Evolutionary conservation across 768 basidiomycete species (phyloP).

Genomic region (Clitopilus passeckerianus): DNA sequence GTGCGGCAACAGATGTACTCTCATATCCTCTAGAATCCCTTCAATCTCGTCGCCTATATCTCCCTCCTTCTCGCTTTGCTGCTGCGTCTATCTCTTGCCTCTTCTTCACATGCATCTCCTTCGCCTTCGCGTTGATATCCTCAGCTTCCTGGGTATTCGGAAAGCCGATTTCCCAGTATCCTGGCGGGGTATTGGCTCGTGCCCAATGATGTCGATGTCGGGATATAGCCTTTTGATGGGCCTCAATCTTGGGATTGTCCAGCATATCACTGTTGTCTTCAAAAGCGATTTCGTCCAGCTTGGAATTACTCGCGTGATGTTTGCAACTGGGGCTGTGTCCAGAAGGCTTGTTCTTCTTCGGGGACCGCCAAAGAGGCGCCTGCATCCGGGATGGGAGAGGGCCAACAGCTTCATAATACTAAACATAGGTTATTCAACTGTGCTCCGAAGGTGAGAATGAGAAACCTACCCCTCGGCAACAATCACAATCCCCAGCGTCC

Average conservation of each 20-base stretch:
- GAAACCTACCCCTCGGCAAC: constrained; percentile 64
- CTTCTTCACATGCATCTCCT: constrained; percentile 70
- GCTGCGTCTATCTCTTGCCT: background rate
- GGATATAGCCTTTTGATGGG: constrained; percentile 69
- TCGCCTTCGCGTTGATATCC: constrained; percentile 70
- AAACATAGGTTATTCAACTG: background rate
- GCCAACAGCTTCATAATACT: constrained; percentile 82
- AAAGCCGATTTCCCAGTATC: constrained; percentile 90
- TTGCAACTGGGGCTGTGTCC: constrained; percentile 6
- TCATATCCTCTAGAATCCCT: background rate
- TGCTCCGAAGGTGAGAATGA: background rate
- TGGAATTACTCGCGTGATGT: constrained; percentile 20
- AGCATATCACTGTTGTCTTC: background rate
- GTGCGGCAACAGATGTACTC: background rate
- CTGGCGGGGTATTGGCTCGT: constrained; percentile 71
- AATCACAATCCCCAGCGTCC: constrained; percentile 77
- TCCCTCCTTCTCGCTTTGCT: background rate
- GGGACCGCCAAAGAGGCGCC: constrained; percentile 74
- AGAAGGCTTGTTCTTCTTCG: constrained; percentile 25
- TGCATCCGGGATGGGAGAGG: constrained; percentile 62
- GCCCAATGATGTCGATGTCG: constrained; percentile 71
- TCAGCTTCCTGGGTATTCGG: constrained; percentile 79
- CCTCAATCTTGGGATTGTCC: constrained; percentile 23
- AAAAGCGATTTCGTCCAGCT: background rate
- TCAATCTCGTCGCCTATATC: background rate